A percentile compares a stretch with the other conserved stretches of the same genome.
These are phyloP conservation scores for Candida sojae DNA, from an alignment of 1,139 yeast species.

Conservation along the genomic window DNA sequence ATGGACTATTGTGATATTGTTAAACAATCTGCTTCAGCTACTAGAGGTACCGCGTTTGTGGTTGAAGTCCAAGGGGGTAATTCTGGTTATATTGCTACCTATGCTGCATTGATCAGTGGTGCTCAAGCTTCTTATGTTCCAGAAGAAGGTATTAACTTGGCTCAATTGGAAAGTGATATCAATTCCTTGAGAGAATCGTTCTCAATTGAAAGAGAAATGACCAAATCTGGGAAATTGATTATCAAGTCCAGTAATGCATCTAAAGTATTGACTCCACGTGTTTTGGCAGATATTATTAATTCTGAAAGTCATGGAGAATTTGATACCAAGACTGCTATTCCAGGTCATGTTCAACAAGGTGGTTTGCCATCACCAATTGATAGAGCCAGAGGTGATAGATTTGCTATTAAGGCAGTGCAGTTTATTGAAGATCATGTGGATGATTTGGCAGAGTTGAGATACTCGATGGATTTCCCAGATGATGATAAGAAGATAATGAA, in stretches of 20 bases:
- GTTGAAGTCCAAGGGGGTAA: conserved; percentile 89
- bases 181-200: conserved; percentile 56
- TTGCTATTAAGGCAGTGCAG: conserved; percentile 84
- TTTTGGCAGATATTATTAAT: conserved; percentile 79
- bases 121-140: conserved; percentile 79
- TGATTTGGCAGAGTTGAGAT: conserved; percentile 23
- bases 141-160: conserved; percentile 62
- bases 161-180: conserved; percentile 63
- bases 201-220: conserved; percentile 58
- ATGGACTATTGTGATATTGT: conserved; percentile 79
- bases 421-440: conserved; percentile 63
- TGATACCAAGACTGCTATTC: conserved; percentile 93
- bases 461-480: conserved; percentile 32
- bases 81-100: conserved; percentile 76
- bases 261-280: conserved; percentile 74
- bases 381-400: conserved; percentile 87
- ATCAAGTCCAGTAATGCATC: conserved; percentile 88
- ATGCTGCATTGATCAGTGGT: conserved; percentile 68
- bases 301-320: conserved; percentile 75
- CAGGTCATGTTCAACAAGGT: conserved; percentile 99
- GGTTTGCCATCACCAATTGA: conserved; percentile 95
- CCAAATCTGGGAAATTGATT: conserved; percentile 77
- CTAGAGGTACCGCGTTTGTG: conserved; percentile 75
- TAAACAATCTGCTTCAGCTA: conserved; percentile 76
- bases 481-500: conserved; percentile 39